Evolutionary conservation across 2,329 filamentous ascomycete genomes (phyloP), one percentile per base, ranked within the genome.

Genomic region (Nigrograna mackinnonii): DNA sequence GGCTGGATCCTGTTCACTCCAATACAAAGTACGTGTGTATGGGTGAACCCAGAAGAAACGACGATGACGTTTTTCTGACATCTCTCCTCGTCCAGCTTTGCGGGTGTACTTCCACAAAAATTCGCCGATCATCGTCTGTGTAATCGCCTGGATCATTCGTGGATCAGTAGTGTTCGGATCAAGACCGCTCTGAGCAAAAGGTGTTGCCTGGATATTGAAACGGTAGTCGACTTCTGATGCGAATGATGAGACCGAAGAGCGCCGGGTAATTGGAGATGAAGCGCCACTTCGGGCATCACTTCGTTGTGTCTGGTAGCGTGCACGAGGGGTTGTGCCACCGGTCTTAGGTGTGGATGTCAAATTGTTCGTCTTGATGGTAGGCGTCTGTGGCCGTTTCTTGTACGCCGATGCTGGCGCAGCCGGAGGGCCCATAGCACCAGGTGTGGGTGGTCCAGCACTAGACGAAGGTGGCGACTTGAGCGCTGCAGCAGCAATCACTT

Each of bases 11-110:
- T 85, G 80, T 54, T 95, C 88, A 64, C 91, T 95, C 94, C 94
- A 99, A 77, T 97, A 97, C 57, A 99, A 71, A 4, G 92, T 96
- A 37, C 91, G 83, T 3, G 92, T 99, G 70, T 97, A 99, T 0
- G 94, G 94, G 65, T 99, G 94, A 17, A 99, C 89, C 94, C 94
- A 99, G 79, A 99, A 99, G 77, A 96, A 99, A 22, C 94, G 85
- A 48, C 89, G 84, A 69, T 99, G 94, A 39, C 94, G 83, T 42
- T 91, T 95, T 56, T 85, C 87, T 0, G 91, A 97, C 71, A 95
- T 84, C 50, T 91, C 88, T 41, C 85, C 87, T 18, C 92, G 86
- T n/a, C 91, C 91, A 46, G 91, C 80, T 74, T 94, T 96, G 59
- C 94, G 87, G 0, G 94, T 99, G 71, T 99, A 99, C 69, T 99